Evolutionary conservation across 768 basidiomycete species (phyloP).

Genomic region (Trametes meyenii): DNA sequence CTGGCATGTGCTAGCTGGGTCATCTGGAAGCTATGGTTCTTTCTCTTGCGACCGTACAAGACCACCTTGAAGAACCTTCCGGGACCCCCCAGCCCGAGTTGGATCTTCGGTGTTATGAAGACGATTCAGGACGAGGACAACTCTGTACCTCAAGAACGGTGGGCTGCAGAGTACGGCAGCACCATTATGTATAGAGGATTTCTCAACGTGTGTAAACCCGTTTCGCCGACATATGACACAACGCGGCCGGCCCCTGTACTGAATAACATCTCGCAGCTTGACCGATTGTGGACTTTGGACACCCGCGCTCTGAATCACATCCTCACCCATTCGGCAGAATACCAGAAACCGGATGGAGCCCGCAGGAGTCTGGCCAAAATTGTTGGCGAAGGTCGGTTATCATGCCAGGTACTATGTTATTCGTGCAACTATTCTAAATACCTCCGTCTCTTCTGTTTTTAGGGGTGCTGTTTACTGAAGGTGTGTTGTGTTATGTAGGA

Average conservation of each 20-base stretch:
- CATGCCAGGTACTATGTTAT: too few species aligned
- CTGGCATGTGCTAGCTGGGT: background rate
- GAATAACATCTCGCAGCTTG: background rate
- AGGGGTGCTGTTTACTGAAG: slow-evolving; percentile 43
- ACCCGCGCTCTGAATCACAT: slow-evolving; percentile 66
- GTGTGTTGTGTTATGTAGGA: slow-evolving; percentile 16
- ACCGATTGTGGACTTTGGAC: slow-evolving; percentile 42
- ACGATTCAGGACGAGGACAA: slow-evolving; percentile 46
- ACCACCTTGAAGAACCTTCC: slow-evolving; percentile 52
- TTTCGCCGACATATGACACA: background rate
- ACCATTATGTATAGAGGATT: slow-evolving; percentile 48
- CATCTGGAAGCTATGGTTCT: background rate
- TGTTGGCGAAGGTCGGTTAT: slow-evolving; percentile 46
- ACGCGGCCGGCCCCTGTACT: too few species aligned
- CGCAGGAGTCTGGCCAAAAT: slow-evolving; percentile 44
- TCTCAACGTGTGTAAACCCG: slow-evolving; percentile 42
- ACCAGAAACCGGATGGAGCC: slow-evolving; percentile 54
- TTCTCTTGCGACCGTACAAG: background rate
- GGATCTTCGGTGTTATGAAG: slow-evolving; percentile 51
- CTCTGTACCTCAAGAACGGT: slow-evolving; percentile 37
- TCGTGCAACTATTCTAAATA: too few species aligned
- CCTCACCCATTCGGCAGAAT: slow-evolving; percentile 57
- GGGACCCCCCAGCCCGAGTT: slow-evolving; percentile 49
- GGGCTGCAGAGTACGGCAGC: slow-evolving; percentile 51
- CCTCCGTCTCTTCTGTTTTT: background rate